Evolutionary conservation across 495 filamentous ascomycete species (phyloP), one percentile per base, ranked within the genome.

Genomic region (Neurospora sp.): DNA sequence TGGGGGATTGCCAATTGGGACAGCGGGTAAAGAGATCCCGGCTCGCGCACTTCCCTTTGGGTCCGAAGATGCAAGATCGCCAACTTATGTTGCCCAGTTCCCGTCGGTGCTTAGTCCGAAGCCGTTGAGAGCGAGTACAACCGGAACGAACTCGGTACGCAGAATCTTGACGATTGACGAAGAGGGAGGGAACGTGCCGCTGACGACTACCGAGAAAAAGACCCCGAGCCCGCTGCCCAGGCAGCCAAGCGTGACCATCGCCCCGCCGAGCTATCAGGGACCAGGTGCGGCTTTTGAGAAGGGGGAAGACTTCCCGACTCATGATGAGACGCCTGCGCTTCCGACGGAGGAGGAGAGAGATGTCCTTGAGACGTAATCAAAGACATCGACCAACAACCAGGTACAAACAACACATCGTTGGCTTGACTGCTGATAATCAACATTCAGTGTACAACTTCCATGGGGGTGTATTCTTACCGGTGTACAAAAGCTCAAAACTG

Each of bases 261-360:
- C 77, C 5, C 72, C 78, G 69, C 85, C 85, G 14, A 84, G 81
- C 76, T 87, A 85, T 72, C 72, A 78, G 40, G 85, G 85, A 5
- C 84, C 85, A 20, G 82, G 83, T 1, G 71, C 75, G 11, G 53
- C 78, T 35, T 86, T 83, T 70, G 85, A 86, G 76, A 86, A 86
- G 73, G 84, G 82, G 69, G 85, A 87, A 72, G 79, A 76, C 41
- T 22, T 81, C 65, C 76, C 78, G 69, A 73, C 70, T 27, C 70
- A 70, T 70, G 77, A 81, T 70, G 77, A 81, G 74, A 81, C 81
- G n/a, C 79, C 84, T 1, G 78, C 78, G 37, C 74, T 71, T 68
- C 78, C 82, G 59, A 78, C 80, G 2, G 83, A 84, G 73, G 83
- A 85, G 68, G 83, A 85, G 65, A 73, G 65, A 68, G 83, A 85